Percentiles rank a stretch among this genome's conserved stretches.
Evolutionary conservation across 371 early-diverging fungal genomes (phyloP).

Genomic region (Mortierella sp.): DNA sequence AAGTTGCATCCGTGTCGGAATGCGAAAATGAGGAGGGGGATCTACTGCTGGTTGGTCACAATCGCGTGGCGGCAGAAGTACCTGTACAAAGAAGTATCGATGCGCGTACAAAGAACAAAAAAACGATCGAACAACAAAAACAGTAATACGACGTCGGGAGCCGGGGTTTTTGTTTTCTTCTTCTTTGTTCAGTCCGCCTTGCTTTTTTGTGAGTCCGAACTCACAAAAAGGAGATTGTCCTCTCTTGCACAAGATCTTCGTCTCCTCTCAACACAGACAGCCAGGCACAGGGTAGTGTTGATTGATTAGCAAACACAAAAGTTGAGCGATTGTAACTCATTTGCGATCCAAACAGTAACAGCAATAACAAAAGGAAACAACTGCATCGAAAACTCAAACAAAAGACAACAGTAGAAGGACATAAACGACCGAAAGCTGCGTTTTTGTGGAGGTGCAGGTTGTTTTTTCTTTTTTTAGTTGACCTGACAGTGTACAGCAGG

Average conservation of each 20-base stretch:
- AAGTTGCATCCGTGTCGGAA: not conserved
- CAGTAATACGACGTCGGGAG: not conserved
- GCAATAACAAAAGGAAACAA: not conserved
- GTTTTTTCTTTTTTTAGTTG: too few species aligned
- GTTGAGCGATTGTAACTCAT: not conserved
- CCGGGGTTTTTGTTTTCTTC: not conserved
- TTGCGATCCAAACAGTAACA: not conserved
- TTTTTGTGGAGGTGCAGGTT: too few species aligned
- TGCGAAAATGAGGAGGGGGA: not conserved
- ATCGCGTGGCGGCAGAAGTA: not conserved
- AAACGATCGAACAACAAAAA: not conserved
- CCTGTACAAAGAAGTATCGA: not conserved
- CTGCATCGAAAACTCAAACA: not conserved
- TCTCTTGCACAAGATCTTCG: not conserved
- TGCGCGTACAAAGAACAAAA: not conserved
- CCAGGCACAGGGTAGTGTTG: not conserved
- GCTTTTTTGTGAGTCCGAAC: not conserved
- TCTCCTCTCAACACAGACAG: not conserved
- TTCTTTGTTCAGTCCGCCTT: not conserved
- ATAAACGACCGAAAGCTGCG: too few species aligned
- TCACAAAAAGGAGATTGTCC: not conserved
- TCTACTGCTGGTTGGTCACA: not conserved
- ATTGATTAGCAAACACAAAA: not conserved
- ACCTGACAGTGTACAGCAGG: too few species aligned
- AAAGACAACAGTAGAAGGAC: not conserved